Conservation (phyloP, 345 rosid genomes). For the Citrus mangshanensis region DNA sequence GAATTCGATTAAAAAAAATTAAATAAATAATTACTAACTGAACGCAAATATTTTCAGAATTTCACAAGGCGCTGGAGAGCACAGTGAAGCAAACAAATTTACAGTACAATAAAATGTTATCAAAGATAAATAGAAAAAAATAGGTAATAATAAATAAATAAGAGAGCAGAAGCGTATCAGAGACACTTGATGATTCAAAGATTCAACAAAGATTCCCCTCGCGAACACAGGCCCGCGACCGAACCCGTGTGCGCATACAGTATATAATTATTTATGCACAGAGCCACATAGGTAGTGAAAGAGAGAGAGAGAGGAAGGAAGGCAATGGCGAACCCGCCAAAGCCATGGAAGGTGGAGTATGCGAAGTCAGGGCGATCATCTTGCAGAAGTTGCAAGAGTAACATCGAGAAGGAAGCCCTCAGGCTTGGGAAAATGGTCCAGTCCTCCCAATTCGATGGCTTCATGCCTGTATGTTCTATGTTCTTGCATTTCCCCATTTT, state of each 20-base stretch:
- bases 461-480: conserved; percentile 67
- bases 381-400: conserved; percentile 73
- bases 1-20: too few species aligned
- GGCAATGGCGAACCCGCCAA: conserved; percentile 53
- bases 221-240: not conserved
- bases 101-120: too few species aligned
- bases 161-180: not conserved
- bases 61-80: not conserved
- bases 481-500: not conserved
- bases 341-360: conserved; percentile 95
- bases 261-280: not conserved
- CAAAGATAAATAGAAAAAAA: too few species aligned
- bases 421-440: conserved; percentile 91
- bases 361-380: conserved; percentile 90
- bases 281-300: not conserved
- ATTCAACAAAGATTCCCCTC: conserved; percentile 5
- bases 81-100: too few species aligned
- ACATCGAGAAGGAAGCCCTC: conserved; percentile 63
- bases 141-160: not conserved
- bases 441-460: conserved; percentile 81
- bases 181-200: not conserved
- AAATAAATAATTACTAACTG: too few species aligned
- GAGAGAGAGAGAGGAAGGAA: not conserved
- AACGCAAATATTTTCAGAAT: not conserved
- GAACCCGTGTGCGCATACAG: too few species aligned